Percentiles rank a stretch among this genome's conserved stretches.
phyloP scores from a whole-genome alignment of 2,329 filamentous ascomycete species.

The Penicillium sp. region DNA sequence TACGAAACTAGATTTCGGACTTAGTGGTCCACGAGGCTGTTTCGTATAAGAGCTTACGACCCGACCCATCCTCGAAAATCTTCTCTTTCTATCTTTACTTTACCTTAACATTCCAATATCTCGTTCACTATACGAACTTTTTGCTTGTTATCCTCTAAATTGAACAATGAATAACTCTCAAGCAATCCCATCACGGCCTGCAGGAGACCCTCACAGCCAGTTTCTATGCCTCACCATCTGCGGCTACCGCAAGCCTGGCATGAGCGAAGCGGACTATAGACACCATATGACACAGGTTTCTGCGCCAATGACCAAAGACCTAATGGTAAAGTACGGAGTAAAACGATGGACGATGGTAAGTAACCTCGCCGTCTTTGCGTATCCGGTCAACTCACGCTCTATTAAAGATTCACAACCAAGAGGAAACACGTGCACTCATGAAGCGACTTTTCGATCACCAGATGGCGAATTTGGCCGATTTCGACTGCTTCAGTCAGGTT shows the following conservation, averaged over 20 bases:
- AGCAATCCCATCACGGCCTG: too few species aligned
- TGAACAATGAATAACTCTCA: too few species aligned
- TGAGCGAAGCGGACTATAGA: conserved; percentile 48
- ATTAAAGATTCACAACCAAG: conserved; percentile 42
- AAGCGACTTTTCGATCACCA: conserved; percentile 42
- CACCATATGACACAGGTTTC: conserved; percentile 47
- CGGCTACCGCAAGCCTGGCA: conserved; percentile 46
- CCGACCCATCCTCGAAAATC: too few species aligned
- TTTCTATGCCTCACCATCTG: conserved; percentile 47
- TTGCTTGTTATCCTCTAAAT: too few species aligned
- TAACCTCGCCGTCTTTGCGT: conserved; percentile 17
- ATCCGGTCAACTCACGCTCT: background rate
- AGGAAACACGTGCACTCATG: conserved; percentile 38
- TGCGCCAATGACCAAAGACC: conserved; percentile 44
- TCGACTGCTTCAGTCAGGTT: conserved; percentile 50
- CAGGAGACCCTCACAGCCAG: too few species aligned
- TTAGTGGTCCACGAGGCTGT: too few species aligned
- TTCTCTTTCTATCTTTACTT: too few species aligned
- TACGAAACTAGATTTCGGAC: too few species aligned
- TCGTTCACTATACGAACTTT: too few species aligned
- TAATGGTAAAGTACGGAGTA: conserved; percentile 51
- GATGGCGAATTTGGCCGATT: conserved; percentile 49
- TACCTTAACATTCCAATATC: too few species aligned
- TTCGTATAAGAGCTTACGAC: too few species aligned
- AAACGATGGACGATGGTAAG: conserved; percentile 46